Percentiles rank a stretch among this genome's conserved stretches.
Evolutionary conservation across 140 eudicot species (phyloP).

Genomic region (Bidens hawaiensis): DNA sequence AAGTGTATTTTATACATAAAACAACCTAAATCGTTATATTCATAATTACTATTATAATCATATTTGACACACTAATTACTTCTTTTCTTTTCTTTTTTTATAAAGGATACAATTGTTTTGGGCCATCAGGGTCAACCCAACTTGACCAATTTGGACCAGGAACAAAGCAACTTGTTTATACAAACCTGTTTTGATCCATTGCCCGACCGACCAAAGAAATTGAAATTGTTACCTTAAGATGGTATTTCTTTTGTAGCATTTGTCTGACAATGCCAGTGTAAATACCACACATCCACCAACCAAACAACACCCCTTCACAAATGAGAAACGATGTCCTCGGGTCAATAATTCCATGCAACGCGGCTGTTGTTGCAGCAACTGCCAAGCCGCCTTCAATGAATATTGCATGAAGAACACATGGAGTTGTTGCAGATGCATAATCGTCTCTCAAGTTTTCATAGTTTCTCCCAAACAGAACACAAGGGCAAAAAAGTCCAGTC

Average conservation of each 20-base stretch:
- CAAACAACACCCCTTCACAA: slow-evolving; percentile 73
- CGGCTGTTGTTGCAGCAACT: slow-evolving; percentile 71
- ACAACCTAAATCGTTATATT: too few species aligned
- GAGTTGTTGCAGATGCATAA: slow-evolving; percentile 71
- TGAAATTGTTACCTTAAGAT: slow-evolving; percentile 69
- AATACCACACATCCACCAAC: slow-evolving; percentile 99
- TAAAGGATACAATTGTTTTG: not conserved
- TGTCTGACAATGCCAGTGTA: slow-evolving; percentile 85
- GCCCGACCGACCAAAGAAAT: not conserved
- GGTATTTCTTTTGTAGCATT: slow-evolving; percentile 83
- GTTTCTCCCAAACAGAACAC: slow-evolving; percentile 90
- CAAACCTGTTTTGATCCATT: not conserved
- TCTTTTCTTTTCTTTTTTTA: not conserved
- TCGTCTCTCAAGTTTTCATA: slow-evolving; percentile 84
- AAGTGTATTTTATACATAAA: not conserved
- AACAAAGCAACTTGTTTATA: not conserved
- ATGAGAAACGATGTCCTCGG: slow-evolving; percentile 80
- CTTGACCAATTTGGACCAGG: not conserved
- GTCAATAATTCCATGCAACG: slow-evolving; percentile 71
- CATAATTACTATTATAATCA: not conserved
- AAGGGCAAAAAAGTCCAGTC: slow-evolving; percentile 94
- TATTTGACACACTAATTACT: not conserved
- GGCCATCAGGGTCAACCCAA: not conserved
- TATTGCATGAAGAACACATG: slow-evolving; percentile 89
- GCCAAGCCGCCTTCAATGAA: slow-evolving; percentile 91